Percentiles rank a stretch among this genome's conserved stretches.
phyloP scores from a whole-genome alignment of 1,284 basidiomycete species.

The Malassezia sp. region DNA sequence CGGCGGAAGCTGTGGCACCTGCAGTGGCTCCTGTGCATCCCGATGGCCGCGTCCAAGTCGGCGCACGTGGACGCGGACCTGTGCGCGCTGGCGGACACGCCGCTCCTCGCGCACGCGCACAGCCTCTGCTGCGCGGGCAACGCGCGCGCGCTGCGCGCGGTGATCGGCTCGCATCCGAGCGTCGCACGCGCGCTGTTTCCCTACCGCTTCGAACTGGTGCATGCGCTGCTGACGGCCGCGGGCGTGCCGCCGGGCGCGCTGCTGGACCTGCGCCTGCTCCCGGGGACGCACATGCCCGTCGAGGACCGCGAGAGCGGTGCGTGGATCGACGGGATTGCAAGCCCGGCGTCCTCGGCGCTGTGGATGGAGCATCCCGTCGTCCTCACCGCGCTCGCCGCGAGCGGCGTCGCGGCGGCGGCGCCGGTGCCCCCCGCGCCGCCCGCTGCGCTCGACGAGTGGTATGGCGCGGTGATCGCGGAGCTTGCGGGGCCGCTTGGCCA shows the following conservation, averaged over 20 bases:
- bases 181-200: constrained; percentile 13
- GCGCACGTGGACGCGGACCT: constrained; percentile 1
- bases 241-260: constrained; percentile 8
- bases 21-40: constrained; percentile 16
- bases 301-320: constrained; percentile 15
- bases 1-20: constrained; percentile 17
- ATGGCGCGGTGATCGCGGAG: constrained; percentile 6
- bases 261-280: constrained; percentile 9
- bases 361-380: constrained; percentile 14
- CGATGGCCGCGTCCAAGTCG: neutral
- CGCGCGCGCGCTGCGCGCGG: constrained; percentile 11
- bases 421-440: constrained; percentile 6
- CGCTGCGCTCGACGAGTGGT: constrained; percentile 11
- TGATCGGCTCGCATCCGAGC: constrained; percentile 9
- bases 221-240: constrained; percentile 7
- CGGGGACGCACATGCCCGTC: constrained; percentile 13
- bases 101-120: constrained; percentile 11
- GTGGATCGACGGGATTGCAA: constrained; percentile 12
- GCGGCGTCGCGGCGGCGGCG: neutral
- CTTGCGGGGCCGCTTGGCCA: constrained; percentile 6
- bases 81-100: constrained; percentile 4
- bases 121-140: constrained; percentile 10
- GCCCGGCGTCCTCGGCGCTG: constrained; percentile 2
- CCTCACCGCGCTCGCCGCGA: neutral
- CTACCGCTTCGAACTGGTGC: constrained; percentile 13